Percentiles rank a stretch among this genome's conserved stretches.
Evolutionary conservation across 2,329 filamentous ascomycete genomes (phyloP).

Genomic region (Knoxdaviesia capensis): DNA sequence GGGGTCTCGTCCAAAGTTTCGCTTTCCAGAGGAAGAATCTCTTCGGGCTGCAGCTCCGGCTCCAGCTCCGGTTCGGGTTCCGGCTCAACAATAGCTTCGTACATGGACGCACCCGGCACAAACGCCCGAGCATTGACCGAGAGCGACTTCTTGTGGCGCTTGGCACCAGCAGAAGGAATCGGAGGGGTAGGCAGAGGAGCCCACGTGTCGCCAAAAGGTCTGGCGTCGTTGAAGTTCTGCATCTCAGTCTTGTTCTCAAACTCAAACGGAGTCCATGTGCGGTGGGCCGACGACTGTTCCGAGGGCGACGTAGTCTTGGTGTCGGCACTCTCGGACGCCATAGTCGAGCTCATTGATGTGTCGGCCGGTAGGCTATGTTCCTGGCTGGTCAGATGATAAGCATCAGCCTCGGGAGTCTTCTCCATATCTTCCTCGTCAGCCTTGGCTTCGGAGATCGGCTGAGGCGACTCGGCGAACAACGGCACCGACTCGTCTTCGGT

Average conservation of each 20-base stretch:
- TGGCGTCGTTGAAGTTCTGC: conserved; percentile 29
- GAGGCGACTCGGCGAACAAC: conserved; percentile 41
- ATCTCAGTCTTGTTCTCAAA: conserved; percentile 29
- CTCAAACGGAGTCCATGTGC: conserved; percentile 40
- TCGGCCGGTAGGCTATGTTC: conserved; percentile 17
- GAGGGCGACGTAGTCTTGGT: conserved; percentile 33
- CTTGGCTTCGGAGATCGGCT: conserved; percentile 8
- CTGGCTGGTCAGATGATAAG: background rate
- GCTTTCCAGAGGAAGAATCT: background rate
- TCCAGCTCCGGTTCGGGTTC: conserved; percentile 6
- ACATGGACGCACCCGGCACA: conserved; percentile 21
- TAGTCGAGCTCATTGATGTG: conserved; percentile 32
- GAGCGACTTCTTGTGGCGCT: conserved; percentile 29
- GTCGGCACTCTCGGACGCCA: conserved; percentile 31
- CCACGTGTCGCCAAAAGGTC: conserved; percentile 28
- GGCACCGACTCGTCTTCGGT: conserved; percentile 55
- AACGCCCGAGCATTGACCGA: conserved; percentile 58
- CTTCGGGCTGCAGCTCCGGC: conserved; percentile 4
- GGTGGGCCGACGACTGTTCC: conserved; percentile 28
- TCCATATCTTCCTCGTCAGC: conserved; percentile 6
- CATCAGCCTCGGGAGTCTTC: conserved; percentile 13
- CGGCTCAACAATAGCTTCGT: conserved; percentile 6
- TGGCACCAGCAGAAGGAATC: background rate
- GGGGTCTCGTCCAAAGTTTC: too few species aligned
- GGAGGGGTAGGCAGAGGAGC: conserved; percentile 13